These are phyloP conservation scores for Penicillium fuscoglaucum DNA, from an alignment of 2,329 filamentous ascomycete species.

Conservation along the genomic window DNA sequence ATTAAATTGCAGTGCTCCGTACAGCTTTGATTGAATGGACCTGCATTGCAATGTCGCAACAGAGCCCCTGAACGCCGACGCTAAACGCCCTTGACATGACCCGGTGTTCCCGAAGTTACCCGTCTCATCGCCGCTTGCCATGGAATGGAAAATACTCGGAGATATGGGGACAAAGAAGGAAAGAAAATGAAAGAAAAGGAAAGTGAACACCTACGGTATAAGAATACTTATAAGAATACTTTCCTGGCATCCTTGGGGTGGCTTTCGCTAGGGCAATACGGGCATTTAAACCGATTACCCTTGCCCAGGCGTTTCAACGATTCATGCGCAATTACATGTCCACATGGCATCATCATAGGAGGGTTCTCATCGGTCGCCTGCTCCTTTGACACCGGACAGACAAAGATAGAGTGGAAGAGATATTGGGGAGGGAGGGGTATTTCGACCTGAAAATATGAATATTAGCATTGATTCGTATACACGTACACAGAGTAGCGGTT, in stretches of 20 bases:
- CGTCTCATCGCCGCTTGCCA: not conserved
- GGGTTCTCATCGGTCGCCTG: conserved; percentile 92
- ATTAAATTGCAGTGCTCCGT: not conserved
- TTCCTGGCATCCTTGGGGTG: conserved; percentile 72
- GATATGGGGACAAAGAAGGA: not conserved
- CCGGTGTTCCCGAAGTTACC: conserved; percentile 1
- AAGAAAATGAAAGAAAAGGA: not conserved
- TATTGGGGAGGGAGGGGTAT: conserved; percentile 65
- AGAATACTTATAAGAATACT: conserved; percentile 67
- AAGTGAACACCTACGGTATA: conserved; percentile 47
- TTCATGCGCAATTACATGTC: conserved; percentile 88
- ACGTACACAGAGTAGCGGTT: conserved; percentile 46
- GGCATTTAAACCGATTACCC: conserved; percentile 83
- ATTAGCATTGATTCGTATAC: conserved; percentile 40
- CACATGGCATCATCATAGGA: conserved; percentile 94
- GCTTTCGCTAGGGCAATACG: conserved; percentile 89
- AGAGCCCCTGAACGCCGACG: conserved; percentile 8
- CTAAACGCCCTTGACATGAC: conserved; percentile 8
- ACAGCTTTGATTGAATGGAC: conserved; percentile 7
- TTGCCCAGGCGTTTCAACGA: conserved; percentile 78
- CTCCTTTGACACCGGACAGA: conserved; percentile 95
- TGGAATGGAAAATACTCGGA: not conserved
- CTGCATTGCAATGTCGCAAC: conserved; percentile 2
- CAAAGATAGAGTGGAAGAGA: conserved; percentile 92
- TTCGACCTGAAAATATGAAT: conserved; percentile 52